These are phyloP conservation scores for Verticillium isaacii DNA, from an alignment of 2,329 filamentous ascomycete genomes.

Conservation along the genomic window DNA sequence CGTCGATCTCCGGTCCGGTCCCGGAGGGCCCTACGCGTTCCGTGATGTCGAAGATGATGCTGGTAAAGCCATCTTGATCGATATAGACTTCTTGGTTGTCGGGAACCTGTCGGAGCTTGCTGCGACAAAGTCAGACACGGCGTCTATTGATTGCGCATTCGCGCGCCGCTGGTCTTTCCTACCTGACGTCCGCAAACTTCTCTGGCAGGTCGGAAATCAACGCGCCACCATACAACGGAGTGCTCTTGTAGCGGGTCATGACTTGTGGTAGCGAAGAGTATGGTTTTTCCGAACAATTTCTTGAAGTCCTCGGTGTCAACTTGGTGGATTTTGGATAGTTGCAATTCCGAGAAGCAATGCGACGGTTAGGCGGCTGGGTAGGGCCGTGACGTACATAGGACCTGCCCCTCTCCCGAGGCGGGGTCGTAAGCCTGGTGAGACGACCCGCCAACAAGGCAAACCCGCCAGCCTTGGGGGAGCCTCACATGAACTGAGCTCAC, in stretches of 20 bases:
- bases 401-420: not conserved
- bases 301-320: not conserved
- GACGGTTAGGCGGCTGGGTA: not conserved
- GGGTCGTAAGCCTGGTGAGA: not conserved
- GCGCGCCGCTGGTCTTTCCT: slow-evolving; percentile 8
- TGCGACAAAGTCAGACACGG: slow-evolving; percentile 23
- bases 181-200: slow-evolving; percentile 72
- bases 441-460: too few species aligned
- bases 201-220: slow-evolving; percentile 63
- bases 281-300: not conserved
- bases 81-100: slow-evolving; percentile 93
- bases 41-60: slow-evolving; percentile 85
- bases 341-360: not conserved
- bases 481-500: too few species aligned
- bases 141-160: slow-evolving; percentile 8
- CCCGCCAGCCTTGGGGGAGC: too few species aligned
- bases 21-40: slow-evolving; percentile 64
- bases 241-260: slow-evolving; percentile 52
- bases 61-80: slow-evolving; percentile 76
- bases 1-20: slow-evolving; percentile 56
- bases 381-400: not conserved
- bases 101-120: slow-evolving; percentile 69
- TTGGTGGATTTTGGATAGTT: not conserved
- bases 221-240: slow-evolving; percentile 67
- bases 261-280: slow-evolving; percentile 1